Evolutionary conservation across 176 grass and related monocot genomes (phyloP).

Genomic region (Carex kokanica): DNA sequence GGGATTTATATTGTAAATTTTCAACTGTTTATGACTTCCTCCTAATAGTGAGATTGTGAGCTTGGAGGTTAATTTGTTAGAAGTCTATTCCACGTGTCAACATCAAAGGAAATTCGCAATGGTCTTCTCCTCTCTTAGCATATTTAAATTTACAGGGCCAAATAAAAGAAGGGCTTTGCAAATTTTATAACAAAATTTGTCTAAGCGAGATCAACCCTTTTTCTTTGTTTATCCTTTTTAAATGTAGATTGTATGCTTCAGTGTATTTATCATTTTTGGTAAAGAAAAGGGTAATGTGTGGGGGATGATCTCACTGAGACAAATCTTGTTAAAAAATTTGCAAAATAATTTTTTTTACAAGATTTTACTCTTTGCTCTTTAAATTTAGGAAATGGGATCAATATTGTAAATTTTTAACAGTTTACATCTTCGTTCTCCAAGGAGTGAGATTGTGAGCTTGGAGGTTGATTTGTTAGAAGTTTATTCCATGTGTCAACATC

Average conservation of each 20-base stretch:
- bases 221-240: too few relatives aligned
- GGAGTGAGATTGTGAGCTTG: background rate
- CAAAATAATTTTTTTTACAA: background rate
- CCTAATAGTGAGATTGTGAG: background rate
- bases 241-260: too few relatives aligned
- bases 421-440: background rate
- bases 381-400: background rate
- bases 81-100: background rate
- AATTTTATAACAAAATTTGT: too few relatives aligned
- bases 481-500: too few relatives aligned
- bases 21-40: background rate
- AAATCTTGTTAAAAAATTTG: too few relatives aligned
- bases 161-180: background rate
- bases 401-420: background rate
- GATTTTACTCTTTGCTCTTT: background rate
- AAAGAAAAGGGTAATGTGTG: too few relatives aligned
- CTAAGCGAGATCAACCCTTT: too few relatives aligned
- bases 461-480: too few relatives aligned
- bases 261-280: too few relatives aligned
- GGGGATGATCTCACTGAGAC: too few relatives aligned
- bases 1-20: background rate
- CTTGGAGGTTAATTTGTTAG: background rate
- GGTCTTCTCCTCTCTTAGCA: background rate
- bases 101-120: background rate
- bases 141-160: background rate